Conservation (phyloP, 306 rosid genomes). For the Quercus alba region DNA sequence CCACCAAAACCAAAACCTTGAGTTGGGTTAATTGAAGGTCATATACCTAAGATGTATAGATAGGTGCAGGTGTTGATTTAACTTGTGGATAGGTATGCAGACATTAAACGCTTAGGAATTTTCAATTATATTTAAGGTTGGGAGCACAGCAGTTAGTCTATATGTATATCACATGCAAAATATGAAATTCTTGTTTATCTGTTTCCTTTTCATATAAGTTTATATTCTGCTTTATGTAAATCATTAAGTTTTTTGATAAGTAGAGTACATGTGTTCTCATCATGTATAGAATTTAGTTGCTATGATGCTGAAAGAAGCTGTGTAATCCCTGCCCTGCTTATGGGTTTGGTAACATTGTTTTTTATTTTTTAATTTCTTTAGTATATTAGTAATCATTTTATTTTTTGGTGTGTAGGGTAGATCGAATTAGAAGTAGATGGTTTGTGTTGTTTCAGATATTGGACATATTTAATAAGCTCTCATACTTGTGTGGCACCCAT, state of each 20-base stretch:
- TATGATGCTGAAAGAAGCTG: not conserved
- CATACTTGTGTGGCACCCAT: not conserved
- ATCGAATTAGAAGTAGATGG: not conserved
- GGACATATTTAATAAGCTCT: not conserved
- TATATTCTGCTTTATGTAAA: not conserved
- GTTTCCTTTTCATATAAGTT: not conserved
- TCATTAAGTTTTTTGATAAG: not conserved
- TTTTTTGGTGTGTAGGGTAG: not conserved
- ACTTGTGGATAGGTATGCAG: no score
- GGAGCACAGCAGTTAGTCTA: no score
- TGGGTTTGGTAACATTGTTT: not conserved
- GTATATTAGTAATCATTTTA: no score
- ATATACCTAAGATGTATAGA: not conserved
- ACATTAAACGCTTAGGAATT: no score
- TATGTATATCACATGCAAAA: not conserved
- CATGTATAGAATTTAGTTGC: not conserved
- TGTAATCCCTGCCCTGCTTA: not conserved
- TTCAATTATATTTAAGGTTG: no score
- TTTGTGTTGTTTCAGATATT: not conserved
- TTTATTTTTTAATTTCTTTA: not conserved
- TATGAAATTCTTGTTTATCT: not conserved
- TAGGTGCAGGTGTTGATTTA: not conserved
- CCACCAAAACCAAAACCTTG: not conserved
- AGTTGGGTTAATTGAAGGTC: not conserved
- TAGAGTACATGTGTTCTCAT: not conserved